Evolutionary conservation across 495 filamentous ascomycete species (phyloP).

Genomic region (Diplogelasinospora grovesii): DNA sequence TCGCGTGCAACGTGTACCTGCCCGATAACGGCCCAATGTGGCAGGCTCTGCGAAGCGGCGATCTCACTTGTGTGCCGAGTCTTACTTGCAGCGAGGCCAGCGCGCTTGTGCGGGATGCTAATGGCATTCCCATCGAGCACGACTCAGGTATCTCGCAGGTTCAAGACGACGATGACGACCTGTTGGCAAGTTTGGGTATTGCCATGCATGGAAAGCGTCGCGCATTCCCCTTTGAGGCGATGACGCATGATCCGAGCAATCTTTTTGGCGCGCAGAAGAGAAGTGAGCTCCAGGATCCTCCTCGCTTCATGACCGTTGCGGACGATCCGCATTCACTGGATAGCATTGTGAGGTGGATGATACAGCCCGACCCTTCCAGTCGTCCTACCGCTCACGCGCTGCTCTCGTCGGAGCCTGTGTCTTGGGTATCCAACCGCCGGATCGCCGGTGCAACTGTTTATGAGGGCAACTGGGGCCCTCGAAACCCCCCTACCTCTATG

Average conservation of each 20-base stretch:
- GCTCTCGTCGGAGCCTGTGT: conserved; percentile 57
- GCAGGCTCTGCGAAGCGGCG: conserved; percentile 78
- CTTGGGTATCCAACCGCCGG: conserved; percentile 68
- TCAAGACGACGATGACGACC: conserved; percentile 21
- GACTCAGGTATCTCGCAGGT: conserved; percentile 29
- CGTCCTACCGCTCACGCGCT: conserved; percentile 72
- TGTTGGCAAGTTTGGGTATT: background rate
- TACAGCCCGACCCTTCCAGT: conserved; percentile 61
- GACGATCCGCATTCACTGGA: conserved; percentile 67
- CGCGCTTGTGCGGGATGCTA: conserved; percentile 64
- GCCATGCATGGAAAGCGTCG: conserved; percentile 10
- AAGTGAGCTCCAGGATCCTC: conserved; percentile 69
- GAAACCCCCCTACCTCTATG: conserved; percentile 14
- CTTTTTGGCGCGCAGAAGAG: conserved; percentile 44
- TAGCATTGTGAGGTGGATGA: conserved; percentile 82
- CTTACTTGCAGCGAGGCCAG: conserved; percentile 71
- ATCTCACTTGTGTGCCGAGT: conserved; percentile 77
- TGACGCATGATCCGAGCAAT: conserved; percentile 28
- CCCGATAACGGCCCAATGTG: conserved; percentile 88
- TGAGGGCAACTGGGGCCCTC: conserved; percentile 91
- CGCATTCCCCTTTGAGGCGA: conserved; percentile 19
- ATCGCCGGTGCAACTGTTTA: conserved; percentile 83
- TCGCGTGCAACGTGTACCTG: conserved; percentile 82
- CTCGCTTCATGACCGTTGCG: conserved; percentile 76
- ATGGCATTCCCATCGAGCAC: conserved; percentile 52